Conservation (phyloP, 2,329 filamentous ascomycete species). For the Paradendryphiella salina region DNA sequence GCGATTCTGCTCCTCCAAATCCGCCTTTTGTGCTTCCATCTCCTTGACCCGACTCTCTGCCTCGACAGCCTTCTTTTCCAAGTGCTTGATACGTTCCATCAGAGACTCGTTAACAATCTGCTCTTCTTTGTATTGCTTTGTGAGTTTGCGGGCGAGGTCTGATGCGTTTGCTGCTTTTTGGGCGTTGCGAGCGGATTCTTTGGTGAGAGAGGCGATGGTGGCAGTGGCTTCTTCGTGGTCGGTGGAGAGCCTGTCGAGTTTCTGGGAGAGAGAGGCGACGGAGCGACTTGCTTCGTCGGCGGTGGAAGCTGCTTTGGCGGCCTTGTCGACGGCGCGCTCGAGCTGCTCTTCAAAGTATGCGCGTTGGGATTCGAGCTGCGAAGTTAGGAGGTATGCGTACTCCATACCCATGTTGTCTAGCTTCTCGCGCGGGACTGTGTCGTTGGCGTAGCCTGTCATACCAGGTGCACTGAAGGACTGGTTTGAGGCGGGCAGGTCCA, state of each 20-base stretch:
- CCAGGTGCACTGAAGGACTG: constrained; percentile 27
- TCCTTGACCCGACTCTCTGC: constrained; percentile 55
- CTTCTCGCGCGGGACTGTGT: constrained; percentile 72
- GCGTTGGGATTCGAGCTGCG: constrained; percentile 88
- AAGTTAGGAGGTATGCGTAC: constrained; percentile 91
- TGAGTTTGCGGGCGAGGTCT: constrained; percentile 73
- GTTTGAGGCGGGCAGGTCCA: constrained; percentile 72
- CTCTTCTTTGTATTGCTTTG: constrained; percentile 80
- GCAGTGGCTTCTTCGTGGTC: constrained; percentile 58
- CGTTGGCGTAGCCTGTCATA: constrained; percentile 57
- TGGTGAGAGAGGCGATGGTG: constrained; percentile 70
- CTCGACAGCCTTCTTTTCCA: constrained; percentile 61
- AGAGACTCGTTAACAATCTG: constrained; percentile 81
- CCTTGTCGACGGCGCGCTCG: constrained; percentile 86
- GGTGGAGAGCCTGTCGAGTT: constrained; percentile 58
- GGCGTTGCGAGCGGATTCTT: constrained; percentile 62
- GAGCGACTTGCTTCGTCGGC: constrained; percentile 64
- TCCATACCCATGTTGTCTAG: constrained; percentile 83
- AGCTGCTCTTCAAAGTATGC: constrained; percentile 94
- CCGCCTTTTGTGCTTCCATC: constrained; percentile 61
- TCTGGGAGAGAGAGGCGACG: constrained; percentile 55
- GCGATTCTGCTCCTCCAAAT: constrained; percentile 82
- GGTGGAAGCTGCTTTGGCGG: constrained; percentile 68
- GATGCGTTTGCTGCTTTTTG: constrained; percentile 70
- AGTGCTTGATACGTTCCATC: constrained; percentile 76